Base-by-base conservation (phyloP, 352 stramenopile genomes). In the Globisporangium polare region DNA sequence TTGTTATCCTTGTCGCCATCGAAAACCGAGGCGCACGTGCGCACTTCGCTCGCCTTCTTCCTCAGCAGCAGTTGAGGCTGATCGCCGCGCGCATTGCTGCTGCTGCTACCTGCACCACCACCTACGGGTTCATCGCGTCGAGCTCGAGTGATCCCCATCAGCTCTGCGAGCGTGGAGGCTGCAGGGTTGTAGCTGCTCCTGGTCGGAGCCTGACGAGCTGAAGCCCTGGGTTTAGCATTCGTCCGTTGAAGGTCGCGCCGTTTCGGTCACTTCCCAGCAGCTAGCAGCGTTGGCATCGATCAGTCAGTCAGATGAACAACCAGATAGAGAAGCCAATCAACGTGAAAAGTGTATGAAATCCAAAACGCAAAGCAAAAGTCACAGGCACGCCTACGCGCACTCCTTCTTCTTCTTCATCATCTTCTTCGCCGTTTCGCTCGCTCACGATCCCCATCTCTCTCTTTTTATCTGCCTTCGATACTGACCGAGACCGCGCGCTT, bases 401-500 rank as follows among this genome's bases (percentile, higher is more conserved):
- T 31, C 29, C 29, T 52, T 22, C 46, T 53, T 35, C 46, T 9
- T 39, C 12, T 17, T 15, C 33, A 17, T 5, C 33, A 17, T 39
- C 33, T 39, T 39, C 12, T 33, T 7, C 29, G 8, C 29, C 29
- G 5, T 33, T 33, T 33, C 29, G 29, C 42, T 15, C 22, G 22
- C 8, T 10, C 27, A 26, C 18, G 5, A 20, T 35, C n/a, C 4
- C 13, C 9, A 26, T 2, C 6, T 13, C 31, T 26, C 29, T 27
- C 49, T 63, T 84, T 89, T 84, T 89, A 94, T 77, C 85, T 82
- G 31, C 83, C 83, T 66, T 92, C 85, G 46, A 95, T 93, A 63
- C 83, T 95, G 61, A 95, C 71, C 24, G 73, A 72, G 2, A 88
- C 75, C 4, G 87, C 69, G 17, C 85, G 81, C 70, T 93, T 94